Evolutionary conservation across 306 rosid species (phyloP).

Genomic region (Delonix regia): DNA sequence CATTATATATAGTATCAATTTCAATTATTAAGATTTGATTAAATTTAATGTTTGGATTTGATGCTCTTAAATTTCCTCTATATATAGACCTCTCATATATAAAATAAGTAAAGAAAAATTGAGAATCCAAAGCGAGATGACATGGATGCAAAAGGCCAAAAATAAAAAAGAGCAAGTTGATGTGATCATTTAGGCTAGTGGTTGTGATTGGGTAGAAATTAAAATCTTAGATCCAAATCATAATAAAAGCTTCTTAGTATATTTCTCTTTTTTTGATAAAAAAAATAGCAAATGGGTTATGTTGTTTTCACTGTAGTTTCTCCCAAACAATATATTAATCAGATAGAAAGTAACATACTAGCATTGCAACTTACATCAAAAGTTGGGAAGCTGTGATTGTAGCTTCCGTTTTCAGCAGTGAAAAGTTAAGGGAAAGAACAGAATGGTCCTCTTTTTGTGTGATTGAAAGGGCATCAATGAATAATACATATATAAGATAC

Average conservation of each 20-base stretch:
- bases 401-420: neutral
- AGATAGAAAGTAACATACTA: neutral
- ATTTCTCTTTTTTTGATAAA: neutral
- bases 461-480: conserved; percentile 1
- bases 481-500: neutral
- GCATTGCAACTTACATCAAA: neutral
- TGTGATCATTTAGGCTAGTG: neutral
- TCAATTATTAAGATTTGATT: neutral
- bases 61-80: neutral
- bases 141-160: neutral
- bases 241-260: neutral
- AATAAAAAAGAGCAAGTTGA: neutral
- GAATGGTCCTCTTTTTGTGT: neutral
- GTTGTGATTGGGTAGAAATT: neutral
- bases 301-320: neutral
- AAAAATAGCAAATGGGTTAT: conserved; percentile 6
- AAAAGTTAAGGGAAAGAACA: neutral
- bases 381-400: conserved; percentile 23
- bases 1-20: neutral
- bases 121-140: neutral
- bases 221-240: neutral
- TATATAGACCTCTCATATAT: neutral
- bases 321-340: conserved; percentile 11
- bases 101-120: neutral
- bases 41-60: neutral